These are phyloP conservation scores for Mucuna pruriens DNA, from an alignment of 306 rosid species.

Conservation along the genomic window DNA sequence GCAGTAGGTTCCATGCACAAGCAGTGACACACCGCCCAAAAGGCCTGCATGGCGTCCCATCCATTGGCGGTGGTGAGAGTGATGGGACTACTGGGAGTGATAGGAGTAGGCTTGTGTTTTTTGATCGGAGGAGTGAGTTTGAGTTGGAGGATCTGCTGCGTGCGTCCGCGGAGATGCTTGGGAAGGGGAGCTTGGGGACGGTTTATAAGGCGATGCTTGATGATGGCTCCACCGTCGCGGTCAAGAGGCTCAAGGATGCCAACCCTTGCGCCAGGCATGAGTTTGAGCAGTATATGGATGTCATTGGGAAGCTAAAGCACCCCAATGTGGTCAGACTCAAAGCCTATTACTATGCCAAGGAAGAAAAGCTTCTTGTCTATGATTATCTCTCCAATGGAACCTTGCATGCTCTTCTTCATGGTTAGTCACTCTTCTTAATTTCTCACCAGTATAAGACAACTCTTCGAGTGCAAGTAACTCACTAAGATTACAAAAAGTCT, in stretches of 20 bases:
- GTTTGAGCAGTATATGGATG: constrained; percentile 97
- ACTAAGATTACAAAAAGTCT: too few relatives aligned
- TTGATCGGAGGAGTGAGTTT: constrained; percentile 77
- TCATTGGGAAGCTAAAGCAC: constrained; percentile 84
- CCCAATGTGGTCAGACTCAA: constrained; percentile 75
- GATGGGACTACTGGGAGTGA: constrained; percentile 82
- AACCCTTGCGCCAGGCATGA: constrained; percentile 86
- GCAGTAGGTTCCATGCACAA: too few relatives aligned
- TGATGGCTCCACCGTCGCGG: constrained; percentile 82
- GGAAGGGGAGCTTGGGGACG: constrained; percentile 96
- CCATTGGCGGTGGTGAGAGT: constrained; percentile 77
- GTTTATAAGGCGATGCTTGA: constrained; percentile 90
- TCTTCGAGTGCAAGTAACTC: too few relatives aligned
- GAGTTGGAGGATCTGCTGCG: constrained; percentile 95
- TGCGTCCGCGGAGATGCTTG: constrained; percentile 98
- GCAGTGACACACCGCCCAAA: too few relatives aligned
- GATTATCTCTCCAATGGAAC: constrained; percentile 96
- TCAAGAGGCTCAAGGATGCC: constrained; percentile 89
- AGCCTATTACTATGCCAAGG: constrained; percentile 92
- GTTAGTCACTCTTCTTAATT: constrained; percentile 36
- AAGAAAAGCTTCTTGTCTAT: constrained; percentile 97
- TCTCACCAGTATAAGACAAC: too few relatives aligned
- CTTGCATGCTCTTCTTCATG: constrained; percentile 92
- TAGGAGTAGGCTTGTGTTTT: constrained; percentile 83
- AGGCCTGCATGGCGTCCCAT: too few relatives aligned